Conservation (phyloP, 1,284 basidiomycete species). For the Boletellus sp. region DNA sequence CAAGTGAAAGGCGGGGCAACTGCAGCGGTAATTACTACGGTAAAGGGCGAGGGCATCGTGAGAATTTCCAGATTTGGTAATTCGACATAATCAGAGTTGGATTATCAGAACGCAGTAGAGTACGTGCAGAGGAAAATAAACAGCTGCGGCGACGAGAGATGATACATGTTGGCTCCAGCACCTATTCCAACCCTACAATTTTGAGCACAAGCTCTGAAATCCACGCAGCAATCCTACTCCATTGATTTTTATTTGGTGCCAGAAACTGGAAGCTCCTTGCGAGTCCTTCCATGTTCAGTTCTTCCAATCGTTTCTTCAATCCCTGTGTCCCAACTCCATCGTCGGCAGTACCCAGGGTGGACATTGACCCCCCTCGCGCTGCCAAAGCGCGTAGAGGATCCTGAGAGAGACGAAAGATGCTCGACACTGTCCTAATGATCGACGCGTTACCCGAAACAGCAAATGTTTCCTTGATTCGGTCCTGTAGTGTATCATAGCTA, state of each 20-base stretch:
- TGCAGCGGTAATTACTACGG: too few relatives aligned
- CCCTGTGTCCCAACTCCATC: slow-evolving; percentile 37
- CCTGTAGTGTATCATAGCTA: slow-evolving; percentile 78
- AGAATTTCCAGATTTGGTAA: slow-evolving; percentile 20
- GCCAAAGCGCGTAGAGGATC: slow-evolving; percentile 45
- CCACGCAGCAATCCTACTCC: slow-evolving; percentile 67
- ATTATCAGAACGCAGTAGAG: slow-evolving; percentile 19
- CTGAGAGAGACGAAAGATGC: slow-evolving; percentile 67
- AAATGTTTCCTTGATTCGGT: slow-evolving; percentile 75
- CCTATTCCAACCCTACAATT: slow-evolving; percentile 45
- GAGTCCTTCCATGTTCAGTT: slow-evolving; percentile 67
- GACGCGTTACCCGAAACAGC: slow-evolving; percentile 68
- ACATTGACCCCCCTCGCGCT: slow-evolving; percentile 50
- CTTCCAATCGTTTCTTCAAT: slow-evolving; percentile 47
- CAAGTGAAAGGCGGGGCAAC: slow-evolving; percentile 3
- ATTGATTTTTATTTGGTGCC: slow-evolving; percentile 52
- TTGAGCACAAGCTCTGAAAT: slow-evolving; percentile 62
- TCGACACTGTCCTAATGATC: slow-evolving; percentile 69
- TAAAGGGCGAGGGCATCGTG: too few relatives aligned
- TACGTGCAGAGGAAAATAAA: slow-evolving; percentile 11
- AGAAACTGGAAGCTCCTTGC: slow-evolving; percentile 67
- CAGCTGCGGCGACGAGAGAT: neutral
- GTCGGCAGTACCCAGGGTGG: slow-evolving; percentile 63
- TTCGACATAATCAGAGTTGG: neutral
- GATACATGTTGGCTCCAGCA: slow-evolving; percentile 18